A percentile compares a stretch with the other conserved stretches of the same genome.
Evolutionary conservation across 208 protist genomes (phyloP).

Genomic region (Trypanosoma caninum): DNA sequence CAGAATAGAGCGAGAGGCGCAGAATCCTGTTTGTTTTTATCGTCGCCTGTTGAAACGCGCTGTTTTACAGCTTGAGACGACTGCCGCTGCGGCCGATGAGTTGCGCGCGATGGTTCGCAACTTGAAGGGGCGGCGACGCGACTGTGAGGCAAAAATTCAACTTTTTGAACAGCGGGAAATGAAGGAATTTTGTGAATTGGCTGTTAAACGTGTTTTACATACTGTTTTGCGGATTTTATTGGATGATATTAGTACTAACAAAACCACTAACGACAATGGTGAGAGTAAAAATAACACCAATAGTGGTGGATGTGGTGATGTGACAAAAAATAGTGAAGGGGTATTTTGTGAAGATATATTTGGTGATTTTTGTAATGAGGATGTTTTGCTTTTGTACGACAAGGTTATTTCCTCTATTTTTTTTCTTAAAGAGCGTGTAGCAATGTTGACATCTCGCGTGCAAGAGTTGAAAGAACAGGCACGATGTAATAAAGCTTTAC

Average conservation of each 20-base stretch:
- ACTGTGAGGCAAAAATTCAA: neutral
- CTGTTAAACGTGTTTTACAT: slow-evolving; percentile 3
- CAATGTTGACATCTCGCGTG: neutral
- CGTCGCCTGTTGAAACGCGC: slow-evolving; percentile 19
- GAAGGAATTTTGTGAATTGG: neutral
- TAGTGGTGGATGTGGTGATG: neutral
- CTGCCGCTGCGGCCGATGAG: neutral
- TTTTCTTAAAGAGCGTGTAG: neutral
- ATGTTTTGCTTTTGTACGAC: neutral
- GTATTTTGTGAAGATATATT: too few species aligned
- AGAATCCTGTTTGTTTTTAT: slow-evolving; percentile 14
- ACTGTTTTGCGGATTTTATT: slow-evolving; percentile 1
- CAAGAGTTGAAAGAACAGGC: slow-evolving; percentile 5
- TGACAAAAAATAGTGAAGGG: too few species aligned
- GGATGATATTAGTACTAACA: neutral
- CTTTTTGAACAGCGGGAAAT: neutral
- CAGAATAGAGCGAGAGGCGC: slow-evolving; percentile 12
- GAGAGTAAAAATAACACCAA: neutral
- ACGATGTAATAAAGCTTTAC: neutral
- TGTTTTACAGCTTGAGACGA: slow-evolving; percentile 12
- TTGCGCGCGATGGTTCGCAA: neutral
- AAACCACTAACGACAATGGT: neutral
- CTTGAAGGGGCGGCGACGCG: neutral
- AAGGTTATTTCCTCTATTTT: slow-evolving; percentile 2
- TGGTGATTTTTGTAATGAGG: too few species aligned